Percentiles rank a stretch among this genome's conserved stretches.
phyloP scores from a whole-genome alignment of 306 rosid species.

The Arachis stenosperma region DNA sequence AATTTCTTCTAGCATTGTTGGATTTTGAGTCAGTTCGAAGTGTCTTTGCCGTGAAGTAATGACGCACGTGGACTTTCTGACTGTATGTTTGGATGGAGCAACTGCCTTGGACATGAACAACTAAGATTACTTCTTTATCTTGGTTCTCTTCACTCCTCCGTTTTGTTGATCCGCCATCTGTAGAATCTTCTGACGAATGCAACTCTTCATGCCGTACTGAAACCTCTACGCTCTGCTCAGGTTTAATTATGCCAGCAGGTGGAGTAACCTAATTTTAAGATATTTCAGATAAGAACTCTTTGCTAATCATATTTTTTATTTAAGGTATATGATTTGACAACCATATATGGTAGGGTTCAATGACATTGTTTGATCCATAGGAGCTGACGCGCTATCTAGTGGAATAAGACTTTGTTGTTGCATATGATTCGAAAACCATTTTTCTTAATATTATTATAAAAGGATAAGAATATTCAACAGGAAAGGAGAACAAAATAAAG shows the following conservation, averaged over 20 bases:
- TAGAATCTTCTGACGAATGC: slow-evolving; percentile 63
- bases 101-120: slow-evolving; percentile 70
- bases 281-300: slow-evolving; percentile 27
- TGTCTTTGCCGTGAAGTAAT: slow-evolving; percentile 68
- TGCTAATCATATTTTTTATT: slow-evolving; percentile 3
- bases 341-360: too few relatives aligned
- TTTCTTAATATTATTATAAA: too few relatives aligned
- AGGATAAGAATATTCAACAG: too few relatives aligned
- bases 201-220: slow-evolving; percentile 74
- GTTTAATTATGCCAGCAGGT: slow-evolving; percentile 75
- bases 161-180: slow-evolving; percentile 77
- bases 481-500: too few relatives aligned
- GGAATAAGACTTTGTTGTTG: too few relatives aligned
- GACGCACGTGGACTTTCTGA: slow-evolving; percentile 66
- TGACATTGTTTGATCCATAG: too few relatives aligned
- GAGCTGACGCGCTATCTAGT: too few relatives aligned
- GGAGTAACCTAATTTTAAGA: slow-evolving; percentile 65
- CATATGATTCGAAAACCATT: not conserved
- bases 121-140: slow-evolving; percentile 75
- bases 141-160: slow-evolving; percentile 90
- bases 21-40: slow-evolving; percentile 57
- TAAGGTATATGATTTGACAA: slow-evolving; percentile 2
- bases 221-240: slow-evolving; percentile 74
- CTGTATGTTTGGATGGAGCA: slow-evolving; percentile 50
- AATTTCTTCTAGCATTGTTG: slow-evolving; percentile 54